phyloP scores from a whole-genome alignment of 2,329 filamentous ascomycete genomes.

The Whalleya microplaca region DNA sequence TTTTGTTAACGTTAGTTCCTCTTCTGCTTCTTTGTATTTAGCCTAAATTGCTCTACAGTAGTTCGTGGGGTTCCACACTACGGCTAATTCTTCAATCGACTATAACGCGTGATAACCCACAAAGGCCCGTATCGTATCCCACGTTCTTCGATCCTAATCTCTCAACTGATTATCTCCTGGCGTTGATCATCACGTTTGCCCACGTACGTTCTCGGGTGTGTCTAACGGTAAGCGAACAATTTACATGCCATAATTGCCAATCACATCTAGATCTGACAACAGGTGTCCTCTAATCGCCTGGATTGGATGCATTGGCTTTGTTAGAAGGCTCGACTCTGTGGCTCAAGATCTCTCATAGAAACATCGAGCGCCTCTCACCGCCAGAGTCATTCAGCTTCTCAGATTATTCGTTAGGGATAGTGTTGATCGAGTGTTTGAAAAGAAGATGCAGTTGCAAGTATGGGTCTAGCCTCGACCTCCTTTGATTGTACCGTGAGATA shows the following conservation, averaged over 20 bases:
- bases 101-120: conserved; percentile 1
- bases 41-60: conserved; percentile 20
- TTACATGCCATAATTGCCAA: not conserved
- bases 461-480: too few relatives aligned
- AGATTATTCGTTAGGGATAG: too few relatives aligned
- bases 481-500: too few relatives aligned
- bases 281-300: not conserved
- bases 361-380: not conserved
- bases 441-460: too few relatives aligned
- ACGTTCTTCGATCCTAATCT: conserved; percentile 16
- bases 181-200: not conserved
- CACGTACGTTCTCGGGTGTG: not conserved
- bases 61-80: conserved; percentile 20
- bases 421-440: too few relatives aligned
- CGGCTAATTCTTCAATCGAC: conserved; percentile 22
- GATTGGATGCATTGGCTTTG: not conserved
- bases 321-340: not conserved
- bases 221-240: not conserved
- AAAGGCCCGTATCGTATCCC: conserved; percentile 2
- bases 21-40: conserved; percentile 14
- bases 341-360: not conserved
- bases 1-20: not conserved
- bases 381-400: too few relatives aligned
- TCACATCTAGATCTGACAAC: not conserved
- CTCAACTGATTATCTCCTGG: not conserved